Evolutionary conservation across 1,284 basidiomycete genomes (phyloP), one percentile per base, ranked within the genome.

Genomic region (Chalciporus sp.): DNA sequence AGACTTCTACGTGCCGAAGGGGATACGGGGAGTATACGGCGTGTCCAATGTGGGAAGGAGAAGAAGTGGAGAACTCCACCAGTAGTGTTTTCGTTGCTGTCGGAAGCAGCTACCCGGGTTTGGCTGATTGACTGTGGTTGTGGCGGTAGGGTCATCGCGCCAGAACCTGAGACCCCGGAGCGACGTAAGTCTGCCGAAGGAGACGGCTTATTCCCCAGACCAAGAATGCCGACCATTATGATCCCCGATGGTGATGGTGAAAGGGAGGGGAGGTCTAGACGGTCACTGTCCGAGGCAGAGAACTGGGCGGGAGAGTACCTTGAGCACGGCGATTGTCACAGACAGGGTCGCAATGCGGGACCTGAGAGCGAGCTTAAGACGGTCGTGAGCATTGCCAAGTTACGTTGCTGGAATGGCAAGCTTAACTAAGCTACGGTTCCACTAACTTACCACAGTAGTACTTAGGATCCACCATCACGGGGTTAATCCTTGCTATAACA

Each of bases 1-100:
- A 53, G 42, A 52, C 49, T 59, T 44, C 61, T 62, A 56, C 58
- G 69, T n/a, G 65, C 52, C 33, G 67, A 59, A 29, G 69, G 57
- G 26, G 67, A 62, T 28, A 66, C 64, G 31, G 71, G 66, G 46
- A 67, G 66, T 29, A 70, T 72, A 51, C 81, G 81, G 60, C 81
- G 84, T 63, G 76, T 81, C 86, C 85, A 87, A 53, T 79, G 74
- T 17, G 86, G 83, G 27, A 85, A 67, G 35, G 86, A 83, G 67
- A 88, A 83, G 72, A 88, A 83, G 69, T 83, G 82, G 40, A 82
- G 49, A 20, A 46, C 50, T 42, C 57, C 47, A 16, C 52, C 37
- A 1, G 52, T 14, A 42, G 52, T 26, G 39, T 35, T 50, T 45
- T 41, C 33, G 39, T n/a, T 31, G 28, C 14, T 42, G 41, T 49